A percentile compares a stretch with the other conserved stretches of the same genome.
Conservation (phyloP, 306 rosid species). For the Mimosa pudica region DNA sequence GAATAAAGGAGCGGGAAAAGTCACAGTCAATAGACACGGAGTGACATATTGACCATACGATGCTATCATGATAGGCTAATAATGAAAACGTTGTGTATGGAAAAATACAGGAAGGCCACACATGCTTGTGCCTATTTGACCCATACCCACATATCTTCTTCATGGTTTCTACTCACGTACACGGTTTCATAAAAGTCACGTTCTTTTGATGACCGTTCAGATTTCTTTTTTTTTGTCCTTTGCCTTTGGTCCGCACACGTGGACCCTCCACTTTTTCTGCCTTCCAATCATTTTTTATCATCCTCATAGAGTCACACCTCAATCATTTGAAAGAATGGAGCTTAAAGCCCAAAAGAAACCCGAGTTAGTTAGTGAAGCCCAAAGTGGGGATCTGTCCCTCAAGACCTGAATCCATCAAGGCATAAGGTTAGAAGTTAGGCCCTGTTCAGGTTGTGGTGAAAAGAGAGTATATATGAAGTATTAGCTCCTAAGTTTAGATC, state of each 20-base stretch:
- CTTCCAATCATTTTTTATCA: background rate
- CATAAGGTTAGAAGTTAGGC: background rate
- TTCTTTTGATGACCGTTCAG: conserved; percentile 3
- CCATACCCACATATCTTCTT: background rate
- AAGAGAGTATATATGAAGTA: background rate
- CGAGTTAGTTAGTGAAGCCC: background rate
- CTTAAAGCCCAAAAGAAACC: background rate
- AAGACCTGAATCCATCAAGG: too few relatives aligned
- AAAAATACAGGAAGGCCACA: background rate
- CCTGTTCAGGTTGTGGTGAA: background rate
- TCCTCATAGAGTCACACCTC: background rate
- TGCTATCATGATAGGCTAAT: background rate
- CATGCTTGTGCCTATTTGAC: background rate
- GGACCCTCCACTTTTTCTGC: background rate
- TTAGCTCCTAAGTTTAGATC: too few relatives aligned
- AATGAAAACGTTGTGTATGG: background rate
- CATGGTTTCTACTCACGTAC: background rate
- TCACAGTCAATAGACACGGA: conserved; percentile 23
- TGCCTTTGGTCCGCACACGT: conserved; percentile 31
- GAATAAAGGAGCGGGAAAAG: conserved; percentile 18
- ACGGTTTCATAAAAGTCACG: conserved; percentile 19
- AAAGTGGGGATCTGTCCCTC: background rate
- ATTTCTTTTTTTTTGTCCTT: too few relatives aligned
- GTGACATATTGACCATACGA: conserved; percentile 19
- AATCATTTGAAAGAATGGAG: background rate